phyloP scores from a whole-genome alignment of 148 eudicot genomes.

The Hydrangea macrophylla region DNA sequence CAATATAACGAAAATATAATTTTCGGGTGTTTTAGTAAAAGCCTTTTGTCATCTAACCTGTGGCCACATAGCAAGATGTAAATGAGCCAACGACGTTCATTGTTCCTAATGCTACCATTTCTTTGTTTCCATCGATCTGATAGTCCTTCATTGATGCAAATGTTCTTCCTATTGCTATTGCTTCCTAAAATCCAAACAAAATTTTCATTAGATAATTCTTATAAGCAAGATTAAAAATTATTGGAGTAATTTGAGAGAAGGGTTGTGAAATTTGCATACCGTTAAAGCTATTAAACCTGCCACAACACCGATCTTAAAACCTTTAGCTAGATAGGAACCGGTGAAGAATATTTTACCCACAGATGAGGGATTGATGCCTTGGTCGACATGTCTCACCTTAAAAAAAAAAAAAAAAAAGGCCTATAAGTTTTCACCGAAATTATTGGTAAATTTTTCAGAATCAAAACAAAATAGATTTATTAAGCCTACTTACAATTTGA shows the following conservation, averaged over 20 bases:
- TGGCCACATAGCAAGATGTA: slow-evolving; percentile 85
- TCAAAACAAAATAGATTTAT: neutral
- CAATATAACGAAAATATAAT: neutral
- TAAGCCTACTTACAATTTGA: slow-evolving; percentile 50
- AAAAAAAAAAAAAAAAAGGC: too few relatives aligned
- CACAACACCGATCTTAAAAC: slow-evolving; percentile 60
- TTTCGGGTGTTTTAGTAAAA: too few relatives aligned
- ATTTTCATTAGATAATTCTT: neutral
- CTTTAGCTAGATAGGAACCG: slow-evolving; percentile 50
- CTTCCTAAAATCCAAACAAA: slow-evolving; percentile 49
- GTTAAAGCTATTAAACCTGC: slow-evolving; percentile 73
- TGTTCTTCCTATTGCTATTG: slow-evolving; percentile 81
- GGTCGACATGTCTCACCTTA: slow-evolving; percentile 60
- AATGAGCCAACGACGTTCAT: slow-evolving; percentile 87
- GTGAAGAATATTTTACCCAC: slow-evolving; percentile 43
- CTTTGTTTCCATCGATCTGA: slow-evolving; percentile 87
- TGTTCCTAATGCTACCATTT: slow-evolving; percentile 83
- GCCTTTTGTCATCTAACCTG: slow-evolving; percentile 36
- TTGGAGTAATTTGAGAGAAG: neutral
- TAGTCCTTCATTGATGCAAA: slow-evolving; percentile 85
- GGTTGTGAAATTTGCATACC: slow-evolving; percentile 29
- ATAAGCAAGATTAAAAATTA: too few relatives aligned
- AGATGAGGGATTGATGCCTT: slow-evolving; percentile 73
- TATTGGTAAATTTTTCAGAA: neutral
- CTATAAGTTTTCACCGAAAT: too few relatives aligned